These are phyloP conservation scores for Talaromyces rugulosus DNA, from an alignment of 2,329 filamentous ascomycete genomes.

Conservation along the genomic window DNA sequence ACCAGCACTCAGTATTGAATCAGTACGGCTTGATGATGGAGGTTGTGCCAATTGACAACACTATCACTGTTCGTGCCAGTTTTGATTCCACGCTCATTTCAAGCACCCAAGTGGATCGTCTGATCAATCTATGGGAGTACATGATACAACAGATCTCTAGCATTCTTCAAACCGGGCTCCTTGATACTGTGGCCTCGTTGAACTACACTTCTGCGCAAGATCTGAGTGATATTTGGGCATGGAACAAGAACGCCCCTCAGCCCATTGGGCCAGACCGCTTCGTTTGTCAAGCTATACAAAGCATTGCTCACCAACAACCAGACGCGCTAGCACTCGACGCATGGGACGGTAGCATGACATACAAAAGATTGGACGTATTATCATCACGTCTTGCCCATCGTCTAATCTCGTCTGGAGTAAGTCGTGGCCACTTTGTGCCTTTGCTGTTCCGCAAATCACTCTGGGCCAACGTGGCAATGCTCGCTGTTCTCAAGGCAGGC, in stretches of 20 bases:
- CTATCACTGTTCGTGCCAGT: not conserved
- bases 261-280: not conserved
- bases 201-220: not conserved
- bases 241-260: constrained; percentile 3
- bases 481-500: constrained; percentile 5
- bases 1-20: constrained; percentile 4
- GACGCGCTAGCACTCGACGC: constrained; percentile 3
- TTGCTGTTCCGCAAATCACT: constrained; percentile 7
- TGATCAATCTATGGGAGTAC: not conserved
- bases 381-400: not conserved
- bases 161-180: not conserved
- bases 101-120: not conserved
- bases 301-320: not conserved
- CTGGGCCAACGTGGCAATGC: constrained; percentile 8
- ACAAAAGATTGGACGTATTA: not conserved
- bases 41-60: not conserved
- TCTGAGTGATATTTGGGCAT: constrained; percentile 5
- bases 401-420: constrained; percentile 19
- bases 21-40: constrained; percentile 5
- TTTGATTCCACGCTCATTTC: not conserved
- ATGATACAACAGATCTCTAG: not conserved
- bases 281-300: not conserved
- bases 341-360: constrained; percentile 7
- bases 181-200: not conserved
- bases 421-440: constrained; percentile 17